Conservation (phyloP, 108 stramenopile species). For the Stephanodiscus triporus region DNA sequence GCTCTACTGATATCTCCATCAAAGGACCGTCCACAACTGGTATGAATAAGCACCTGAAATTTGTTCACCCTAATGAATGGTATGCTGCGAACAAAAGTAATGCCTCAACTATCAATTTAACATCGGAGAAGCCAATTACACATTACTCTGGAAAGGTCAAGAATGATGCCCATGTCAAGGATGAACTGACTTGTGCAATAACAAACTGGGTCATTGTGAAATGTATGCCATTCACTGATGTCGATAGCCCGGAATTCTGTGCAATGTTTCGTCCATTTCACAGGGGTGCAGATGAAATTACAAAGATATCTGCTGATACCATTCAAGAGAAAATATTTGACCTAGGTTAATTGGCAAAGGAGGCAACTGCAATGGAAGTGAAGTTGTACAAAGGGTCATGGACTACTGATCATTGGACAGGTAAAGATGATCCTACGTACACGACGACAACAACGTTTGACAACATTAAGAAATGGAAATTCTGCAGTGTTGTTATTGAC, state of each 20-base stretch:
- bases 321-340: background rate
- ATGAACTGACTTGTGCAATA: background rate
- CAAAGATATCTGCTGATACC: background rate
- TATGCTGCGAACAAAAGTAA: too few species aligned
- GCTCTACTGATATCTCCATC: too few species aligned
- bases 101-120: too few species aligned
- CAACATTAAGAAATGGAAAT: slow-evolving; percentile 1
- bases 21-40: too few species aligned
- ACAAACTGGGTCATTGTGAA: background rate
- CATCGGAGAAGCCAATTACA: too few species aligned
- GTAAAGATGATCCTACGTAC: background rate
- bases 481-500: background rate
- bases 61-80: too few species aligned
- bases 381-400: background rate
- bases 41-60: too few species aligned
- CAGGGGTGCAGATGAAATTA: background rate
- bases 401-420: slow-evolving; percentile 2
- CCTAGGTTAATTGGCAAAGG: background rate
- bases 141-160: too few species aligned
- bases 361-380: background rate
- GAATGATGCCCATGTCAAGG: background rate
- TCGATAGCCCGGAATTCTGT: background rate
- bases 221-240: background rate
- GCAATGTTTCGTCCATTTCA: background rate
- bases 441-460: too few species aligned